phyloP scores from a whole-genome alignment of 1,139 yeast genomes.

The Geotrichum bryndzae region DNA sequence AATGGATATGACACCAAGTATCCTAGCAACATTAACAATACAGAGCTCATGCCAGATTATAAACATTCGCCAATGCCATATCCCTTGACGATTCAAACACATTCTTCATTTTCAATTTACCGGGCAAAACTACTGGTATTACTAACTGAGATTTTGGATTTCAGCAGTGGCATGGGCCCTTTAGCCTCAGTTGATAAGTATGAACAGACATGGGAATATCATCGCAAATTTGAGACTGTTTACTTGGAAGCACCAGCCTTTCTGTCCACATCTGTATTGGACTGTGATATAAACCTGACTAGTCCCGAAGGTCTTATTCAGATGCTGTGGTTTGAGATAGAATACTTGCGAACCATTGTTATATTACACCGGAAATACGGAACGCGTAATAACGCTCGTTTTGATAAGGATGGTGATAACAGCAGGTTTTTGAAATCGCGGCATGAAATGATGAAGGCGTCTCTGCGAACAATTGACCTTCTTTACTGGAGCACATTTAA shows the following conservation, averaged over 20 bases:
- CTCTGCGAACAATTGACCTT: slow-evolving; percentile 28
- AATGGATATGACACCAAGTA: slow-evolving; percentile 29
- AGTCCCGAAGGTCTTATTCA: slow-evolving; percentile 27
- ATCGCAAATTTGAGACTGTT: slow-evolving; percentile 24
- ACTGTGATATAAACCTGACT: background rate
- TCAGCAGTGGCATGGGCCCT: slow-evolving; percentile 1
- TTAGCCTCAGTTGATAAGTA: slow-evolving; percentile 16
- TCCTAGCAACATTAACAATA: slow-evolving; percentile 28
- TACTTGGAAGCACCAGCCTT: slow-evolving; percentile 26
- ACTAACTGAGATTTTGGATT: slow-evolving; percentile 11
- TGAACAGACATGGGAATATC: slow-evolving; percentile 25
- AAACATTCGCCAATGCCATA: slow-evolving; percentile 17
- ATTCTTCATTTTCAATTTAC: slow-evolving; percentile 1
- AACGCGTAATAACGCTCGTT: slow-evolving; percentile 17
- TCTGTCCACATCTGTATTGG: slow-evolving; percentile 15
- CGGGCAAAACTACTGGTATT: slow-evolving; percentile 2
- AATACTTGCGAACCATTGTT: slow-evolving; percentile 29
- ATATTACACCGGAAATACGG: slow-evolving; percentile 33
- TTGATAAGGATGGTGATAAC: background rate
- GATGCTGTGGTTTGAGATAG: slow-evolving; percentile 31
- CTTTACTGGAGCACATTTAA: slow-evolving; percentile 4
- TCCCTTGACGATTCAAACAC: slow-evolving; percentile 16
- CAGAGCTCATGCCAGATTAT: slow-evolving; percentile 10
- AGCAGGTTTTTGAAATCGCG: background rate
- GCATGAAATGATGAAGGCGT: slow-evolving; percentile 23